Percentiles rank a stretch among this genome's conserved stretches.
Conservation (phyloP, 768 basidiomycete species). For the Phaffia australis region DNA sequence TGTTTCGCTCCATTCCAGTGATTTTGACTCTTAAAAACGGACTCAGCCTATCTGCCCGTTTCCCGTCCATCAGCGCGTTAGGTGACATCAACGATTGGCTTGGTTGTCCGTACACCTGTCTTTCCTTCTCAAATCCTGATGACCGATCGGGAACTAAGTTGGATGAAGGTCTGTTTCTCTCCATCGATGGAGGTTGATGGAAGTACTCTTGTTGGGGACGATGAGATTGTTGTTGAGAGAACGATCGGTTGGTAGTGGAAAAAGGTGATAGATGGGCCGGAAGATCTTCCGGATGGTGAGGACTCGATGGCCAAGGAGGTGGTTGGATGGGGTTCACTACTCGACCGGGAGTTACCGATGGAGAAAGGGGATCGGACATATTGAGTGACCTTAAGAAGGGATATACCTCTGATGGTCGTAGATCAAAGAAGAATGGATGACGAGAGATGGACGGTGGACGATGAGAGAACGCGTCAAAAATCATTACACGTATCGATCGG, state of each 20-base stretch:
- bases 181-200: not conserved
- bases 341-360: not conserved
- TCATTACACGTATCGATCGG: too few relatives aligned
- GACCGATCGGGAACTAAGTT: too few relatives aligned
- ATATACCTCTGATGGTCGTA: too few relatives aligned
- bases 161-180: too few relatives aligned
- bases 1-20: conserved; percentile 82
- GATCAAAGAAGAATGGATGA: too few relatives aligned
- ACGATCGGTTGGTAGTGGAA: conserved; percentile 4
- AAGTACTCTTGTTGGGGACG: not conserved
- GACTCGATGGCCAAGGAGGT: conserved; percentile 19
- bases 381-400: too few relatives aligned
- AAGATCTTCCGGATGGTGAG: conserved; percentile 19
- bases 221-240: not conserved
- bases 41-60: conserved; percentile 9
- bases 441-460: too few relatives aligned
- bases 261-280: conserved; percentile 21
- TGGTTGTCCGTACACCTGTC: too few relatives aligned
- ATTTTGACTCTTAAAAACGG: conserved; percentile 78
- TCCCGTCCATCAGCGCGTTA: conserved; percentile 1
- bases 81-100: too few relatives aligned
- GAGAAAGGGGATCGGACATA: conserved; percentile 11
- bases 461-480: too few relatives aligned
- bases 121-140: too few relatives aligned
- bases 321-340: not conserved